Conservation (phyloP, 2,329 filamentous ascomycete genomes). For the Colletotrichum lupini region DNA sequence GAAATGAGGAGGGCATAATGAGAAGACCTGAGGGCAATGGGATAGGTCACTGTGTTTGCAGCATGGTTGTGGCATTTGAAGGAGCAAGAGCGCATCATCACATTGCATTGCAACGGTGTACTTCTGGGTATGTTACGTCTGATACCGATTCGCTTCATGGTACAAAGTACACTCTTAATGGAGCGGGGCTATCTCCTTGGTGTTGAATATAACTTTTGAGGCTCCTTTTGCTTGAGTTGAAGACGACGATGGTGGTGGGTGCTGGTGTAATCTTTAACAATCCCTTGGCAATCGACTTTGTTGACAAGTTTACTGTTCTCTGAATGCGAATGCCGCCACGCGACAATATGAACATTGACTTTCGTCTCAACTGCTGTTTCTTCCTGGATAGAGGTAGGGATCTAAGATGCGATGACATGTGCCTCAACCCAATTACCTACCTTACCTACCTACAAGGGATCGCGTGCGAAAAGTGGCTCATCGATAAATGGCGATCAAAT, state of each 20-base stretch:
- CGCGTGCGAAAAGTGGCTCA: too few species aligned
- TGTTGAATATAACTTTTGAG: conserved; percentile 2
- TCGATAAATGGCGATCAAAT: too few species aligned
- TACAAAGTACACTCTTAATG: neutral
- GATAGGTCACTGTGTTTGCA: neutral
- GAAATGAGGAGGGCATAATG: neutral
- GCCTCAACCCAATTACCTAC: too few species aligned
- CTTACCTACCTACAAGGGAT: too few species aligned
- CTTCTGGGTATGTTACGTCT: conserved; percentile 7
- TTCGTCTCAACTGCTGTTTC: too few species aligned
- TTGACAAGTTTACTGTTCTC: too few species aligned
- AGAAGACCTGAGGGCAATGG: neutral
- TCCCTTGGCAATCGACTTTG: neutral
- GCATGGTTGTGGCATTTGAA: neutral
- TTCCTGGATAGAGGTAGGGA: too few species aligned
- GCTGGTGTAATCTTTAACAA: neutral
- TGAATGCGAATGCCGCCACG: too few species aligned
- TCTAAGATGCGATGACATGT: too few species aligned
- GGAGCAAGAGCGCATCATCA: conserved; percentile 12
- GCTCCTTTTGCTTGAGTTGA: conserved; percentile 11
- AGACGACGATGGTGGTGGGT: conserved; percentile 21
- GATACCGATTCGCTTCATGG: neutral
- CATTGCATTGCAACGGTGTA: conserved; percentile 27
- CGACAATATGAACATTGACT: too few species aligned
- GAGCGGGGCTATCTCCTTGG: neutral